Conservation (phyloP, 2,329 filamentous ascomycete species). For the Ceratocystis alfenasii region DNA sequence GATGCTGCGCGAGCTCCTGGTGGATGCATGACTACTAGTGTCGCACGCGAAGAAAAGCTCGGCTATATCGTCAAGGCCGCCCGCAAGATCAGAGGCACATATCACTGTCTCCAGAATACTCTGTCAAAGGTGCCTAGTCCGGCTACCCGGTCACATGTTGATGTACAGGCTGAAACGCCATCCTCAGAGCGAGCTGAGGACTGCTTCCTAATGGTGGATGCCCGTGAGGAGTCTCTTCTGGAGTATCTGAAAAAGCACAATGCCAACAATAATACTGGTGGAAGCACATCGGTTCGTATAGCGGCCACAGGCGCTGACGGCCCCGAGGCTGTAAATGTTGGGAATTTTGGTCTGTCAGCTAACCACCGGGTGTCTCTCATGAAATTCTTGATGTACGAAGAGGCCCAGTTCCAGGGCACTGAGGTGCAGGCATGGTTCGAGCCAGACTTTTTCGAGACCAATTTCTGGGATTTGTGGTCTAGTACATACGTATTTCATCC, state of each 20-base stretch:
- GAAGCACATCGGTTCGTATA: slow-evolving; percentile 17
- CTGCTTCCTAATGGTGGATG: not conserved
- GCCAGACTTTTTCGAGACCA: slow-evolving; percentile 29
- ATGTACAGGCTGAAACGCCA: not conserved
- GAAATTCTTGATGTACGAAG: slow-evolving; percentile 27
- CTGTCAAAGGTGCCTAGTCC: slow-evolving; percentile 21
- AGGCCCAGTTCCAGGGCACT: slow-evolving; percentile 27
- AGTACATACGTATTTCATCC: slow-evolving; percentile 31
- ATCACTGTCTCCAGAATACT: slow-evolving; percentile 28
- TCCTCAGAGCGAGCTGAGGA: not conserved
- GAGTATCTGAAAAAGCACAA: slow-evolving; percentile 19
- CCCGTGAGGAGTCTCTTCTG: slow-evolving; percentile 12
- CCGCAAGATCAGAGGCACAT: slow-evolving; percentile 29
- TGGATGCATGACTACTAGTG: slow-evolving; percentile 27
- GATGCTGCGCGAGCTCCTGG: slow-evolving; percentile 28
- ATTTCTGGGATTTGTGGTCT: slow-evolving; percentile 31
- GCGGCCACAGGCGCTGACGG: not conserved
- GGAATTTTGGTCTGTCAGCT: slow-evolving; percentile 18
- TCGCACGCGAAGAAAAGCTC: slow-evolving; percentile 26
- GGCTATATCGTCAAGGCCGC: slow-evolving; percentile 31
- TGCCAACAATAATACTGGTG: slow-evolving; percentile 1
- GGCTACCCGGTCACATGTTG: not conserved
- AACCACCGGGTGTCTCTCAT: slow-evolving; percentile 25
- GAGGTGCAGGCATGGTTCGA: slow-evolving; percentile 24
- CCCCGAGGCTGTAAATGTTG: slow-evolving; percentile 18